These are phyloP conservation scores for Pseudogymnoascus sp. DNA, from an alignment of 2,329 filamentous ascomycete genomes.

Conservation along the genomic window DNA sequence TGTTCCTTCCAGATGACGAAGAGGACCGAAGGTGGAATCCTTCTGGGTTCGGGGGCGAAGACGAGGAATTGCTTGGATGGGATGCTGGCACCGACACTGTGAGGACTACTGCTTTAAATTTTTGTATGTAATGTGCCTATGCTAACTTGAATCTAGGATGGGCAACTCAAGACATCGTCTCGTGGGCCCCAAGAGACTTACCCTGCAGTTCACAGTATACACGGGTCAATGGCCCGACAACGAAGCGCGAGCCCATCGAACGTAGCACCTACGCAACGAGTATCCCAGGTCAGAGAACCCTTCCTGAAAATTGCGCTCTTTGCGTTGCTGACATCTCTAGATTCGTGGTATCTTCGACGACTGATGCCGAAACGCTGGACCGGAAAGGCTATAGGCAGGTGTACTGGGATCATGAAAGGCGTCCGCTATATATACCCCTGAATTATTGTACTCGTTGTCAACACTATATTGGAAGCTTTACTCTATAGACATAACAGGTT, in stretches of 20 bases:
- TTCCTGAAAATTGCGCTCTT: conserved; percentile 11
- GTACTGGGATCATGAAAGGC: neutral
- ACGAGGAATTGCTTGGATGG: conserved; percentile 64
- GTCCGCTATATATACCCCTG: neutral
- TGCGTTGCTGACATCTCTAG: conserved; percentile 20
- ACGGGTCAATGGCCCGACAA: conserved; percentile 6
- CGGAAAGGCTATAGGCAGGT: neutral
- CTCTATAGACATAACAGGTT: neutral
- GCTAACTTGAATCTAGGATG: conserved; percentile 17
- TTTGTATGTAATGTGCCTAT: conserved; percentile 23
- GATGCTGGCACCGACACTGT: conserved; percentile 59
- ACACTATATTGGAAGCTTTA: neutral
- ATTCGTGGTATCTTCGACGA: conserved; percentile 27
- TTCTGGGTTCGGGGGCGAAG: conserved; percentile 55
- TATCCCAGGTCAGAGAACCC: conserved; percentile 53
- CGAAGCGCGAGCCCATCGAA: conserved; percentile 23
- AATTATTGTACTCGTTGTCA: neutral
- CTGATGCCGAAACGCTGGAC: conserved; percentile 15
- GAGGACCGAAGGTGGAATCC: conserved; percentile 69
- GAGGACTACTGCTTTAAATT: conserved; percentile 25
- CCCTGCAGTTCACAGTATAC: conserved; percentile 9
- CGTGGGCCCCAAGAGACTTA: conserved; percentile 12
- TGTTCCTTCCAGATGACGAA: conserved; percentile 59
- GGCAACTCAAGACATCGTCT: conserved; percentile 20
- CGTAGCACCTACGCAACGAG: conserved; percentile 64